phyloP scores from a whole-genome alignment of 345 rosid genomes.

The Eucalyptus polybractea region DNA sequence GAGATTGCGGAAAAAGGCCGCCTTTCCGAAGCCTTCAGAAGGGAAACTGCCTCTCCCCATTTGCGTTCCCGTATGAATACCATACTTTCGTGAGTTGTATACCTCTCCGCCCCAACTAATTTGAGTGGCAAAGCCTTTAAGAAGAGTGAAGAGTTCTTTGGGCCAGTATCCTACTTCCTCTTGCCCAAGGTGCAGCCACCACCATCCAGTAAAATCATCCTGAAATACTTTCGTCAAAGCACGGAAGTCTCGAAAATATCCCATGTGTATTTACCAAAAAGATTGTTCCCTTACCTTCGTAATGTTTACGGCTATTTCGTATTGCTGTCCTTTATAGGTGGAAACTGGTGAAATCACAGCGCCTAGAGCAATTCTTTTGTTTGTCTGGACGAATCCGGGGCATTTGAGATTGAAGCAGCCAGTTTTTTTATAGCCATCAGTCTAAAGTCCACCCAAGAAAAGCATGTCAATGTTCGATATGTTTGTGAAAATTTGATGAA shows the following conservation, averaged over 20 bases:
- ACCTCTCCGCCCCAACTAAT: not conserved
- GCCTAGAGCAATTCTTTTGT: not conserved
- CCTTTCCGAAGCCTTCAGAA: not conserved
- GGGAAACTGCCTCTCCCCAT: not conserved
- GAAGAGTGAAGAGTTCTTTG: not conserved
- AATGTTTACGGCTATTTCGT: not conserved
- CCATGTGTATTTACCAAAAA: not conserved
- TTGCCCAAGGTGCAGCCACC: not conserved
- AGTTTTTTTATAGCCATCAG: not conserved
- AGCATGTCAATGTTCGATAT: not conserved
- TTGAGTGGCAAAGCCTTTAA: not conserved
- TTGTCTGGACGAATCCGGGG: slow-evolving; percentile 17
- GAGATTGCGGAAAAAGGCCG: not conserved
- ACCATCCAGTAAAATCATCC: not conserved
- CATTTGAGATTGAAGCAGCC: slow-evolving; percentile 20
- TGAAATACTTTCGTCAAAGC: not conserved
- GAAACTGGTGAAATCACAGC: not conserved
- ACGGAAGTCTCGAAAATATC: not conserved
- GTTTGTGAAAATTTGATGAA: not conserved
- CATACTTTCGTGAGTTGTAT: not conserved
- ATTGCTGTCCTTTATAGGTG: not conserved
- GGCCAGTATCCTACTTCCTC: not conserved
- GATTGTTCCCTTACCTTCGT: not conserved
- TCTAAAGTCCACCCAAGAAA: not conserved
- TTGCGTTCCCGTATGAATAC: not conserved